These are phyloP conservation scores for Bacidia gigantensis DNA, from an alignment of 495 filamentous ascomycete species.

Conservation along the genomic window DNA sequence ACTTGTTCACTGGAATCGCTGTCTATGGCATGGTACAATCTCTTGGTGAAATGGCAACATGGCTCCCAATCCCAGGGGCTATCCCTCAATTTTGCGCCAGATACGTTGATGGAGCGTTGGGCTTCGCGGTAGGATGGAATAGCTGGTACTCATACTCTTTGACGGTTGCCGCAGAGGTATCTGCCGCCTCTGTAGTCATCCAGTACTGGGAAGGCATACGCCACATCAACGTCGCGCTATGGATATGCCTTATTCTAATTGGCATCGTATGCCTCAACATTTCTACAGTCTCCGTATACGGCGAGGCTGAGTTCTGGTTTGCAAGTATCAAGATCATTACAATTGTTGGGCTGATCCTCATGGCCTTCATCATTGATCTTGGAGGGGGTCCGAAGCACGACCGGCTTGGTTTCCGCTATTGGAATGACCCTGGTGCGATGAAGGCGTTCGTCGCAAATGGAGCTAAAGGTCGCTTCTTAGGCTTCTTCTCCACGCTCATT, in stretches of 20 bases:
- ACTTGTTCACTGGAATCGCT: constrained; percentile 44
- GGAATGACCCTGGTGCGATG: constrained; percentile 52
- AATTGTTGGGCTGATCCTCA: constrained; percentile 51
- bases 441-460: constrained; percentile 24
- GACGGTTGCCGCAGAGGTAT: constrained; percentile 67
- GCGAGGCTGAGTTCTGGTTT: constrained; percentile 76
- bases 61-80: constrained; percentile 45
- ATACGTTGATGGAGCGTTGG: constrained; percentile 51
- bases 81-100: constrained; percentile 44
- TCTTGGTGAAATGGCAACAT: constrained; percentile 57
- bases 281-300: constrained; percentile 53
- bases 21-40: constrained; percentile 53
- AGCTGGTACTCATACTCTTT: constrained; percentile 60
- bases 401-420: constrained; percentile 64
- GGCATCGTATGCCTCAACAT: constrained; percentile 41
- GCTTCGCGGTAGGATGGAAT: constrained; percentile 55
- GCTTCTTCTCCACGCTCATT: constrained; percentile 65
- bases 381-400: constrained; percentile 64
- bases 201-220: constrained; percentile 46
- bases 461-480: constrained; percentile 45
- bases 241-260: constrained; percentile 41
- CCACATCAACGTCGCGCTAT: constrained; percentile 35
- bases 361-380: constrained; percentile 53
- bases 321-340: constrained; percentile 60
- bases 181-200: constrained; percentile 64